phyloP scores from a whole-genome alignment of 176 grass and related monocot genomes.

The Aegilops longissima region DNA sequence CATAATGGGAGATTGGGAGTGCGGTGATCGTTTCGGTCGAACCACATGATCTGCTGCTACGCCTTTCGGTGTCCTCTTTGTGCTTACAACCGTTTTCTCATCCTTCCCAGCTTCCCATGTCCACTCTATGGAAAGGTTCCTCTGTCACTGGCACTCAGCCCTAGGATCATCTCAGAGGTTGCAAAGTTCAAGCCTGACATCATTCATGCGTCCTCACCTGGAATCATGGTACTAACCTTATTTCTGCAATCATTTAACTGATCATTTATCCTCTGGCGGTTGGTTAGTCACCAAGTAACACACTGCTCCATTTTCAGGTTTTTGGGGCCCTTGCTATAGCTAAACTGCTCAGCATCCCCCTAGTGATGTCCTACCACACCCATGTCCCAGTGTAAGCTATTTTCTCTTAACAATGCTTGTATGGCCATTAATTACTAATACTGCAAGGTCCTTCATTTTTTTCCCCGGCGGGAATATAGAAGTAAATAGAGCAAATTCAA shows the following conservation, averaged over 20 bases:
- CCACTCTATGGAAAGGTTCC: conserved; percentile 94
- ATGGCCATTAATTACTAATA: neutral
- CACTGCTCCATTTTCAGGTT: conserved; percentile 49
- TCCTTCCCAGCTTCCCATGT: conserved; percentile 78
- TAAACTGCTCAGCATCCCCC: conserved; percentile 72
- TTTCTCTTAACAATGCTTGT: neutral
- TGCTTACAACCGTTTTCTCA: conserved; percentile 22
- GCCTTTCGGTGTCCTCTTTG: conserved; percentile 6
- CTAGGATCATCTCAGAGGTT: conserved; percentile 89
- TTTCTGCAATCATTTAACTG: neutral
- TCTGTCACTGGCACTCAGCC: conserved; percentile 85
- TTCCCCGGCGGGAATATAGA: too few species aligned
- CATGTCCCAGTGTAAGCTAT: conserved; percentile 87
- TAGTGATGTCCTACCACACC: conserved; percentile 95
- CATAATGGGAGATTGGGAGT: neutral
- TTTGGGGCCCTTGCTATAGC: conserved; percentile 90
- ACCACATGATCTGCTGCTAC: neutral
- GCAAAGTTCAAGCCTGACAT: conserved; percentile 97
- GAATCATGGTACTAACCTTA: conserved; percentile 75
- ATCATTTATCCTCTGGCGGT: neutral
- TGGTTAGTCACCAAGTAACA: neutral
- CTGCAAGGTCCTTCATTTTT: neutral
- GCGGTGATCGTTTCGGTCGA: neutral
- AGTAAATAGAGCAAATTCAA: neutral
- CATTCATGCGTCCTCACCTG: conserved; percentile 93